Base-by-base conservation (phyloP, 2,329 filamentous ascomycete genomes). In the Leptographium procerum region DNA sequence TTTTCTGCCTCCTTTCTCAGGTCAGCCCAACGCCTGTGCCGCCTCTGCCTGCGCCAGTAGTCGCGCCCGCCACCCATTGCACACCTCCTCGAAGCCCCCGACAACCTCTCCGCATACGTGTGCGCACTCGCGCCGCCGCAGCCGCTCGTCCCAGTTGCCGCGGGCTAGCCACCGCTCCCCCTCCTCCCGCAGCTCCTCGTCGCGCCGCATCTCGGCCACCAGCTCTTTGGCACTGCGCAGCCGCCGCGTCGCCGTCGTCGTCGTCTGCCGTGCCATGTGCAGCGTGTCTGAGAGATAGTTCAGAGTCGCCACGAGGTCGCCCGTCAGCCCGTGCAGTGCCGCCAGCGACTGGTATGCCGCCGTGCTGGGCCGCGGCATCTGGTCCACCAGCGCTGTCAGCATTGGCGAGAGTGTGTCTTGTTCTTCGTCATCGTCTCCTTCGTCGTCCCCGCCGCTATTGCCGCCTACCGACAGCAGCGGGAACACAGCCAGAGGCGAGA, bases 191-290 rank as follows among this genome's bases (percentile, higher is more conserved):
- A 86, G 77, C 66, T 96, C 90, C 60, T 89, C 85, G 66, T 97
- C 94, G 60, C 83, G 82, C 63, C 86, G 82, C 76, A 96, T 86
- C 66, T 96, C 92, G 2, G 85, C 83, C 1, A 97, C 86, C 61
- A 95, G 83, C 69, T 95, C 91, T 65, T 87, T 88, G 8, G 89
- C 91, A 40, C 84, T 88, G 64, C 87, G 86, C 56, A 99, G 75
- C 51, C 90, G 82, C 58, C 94, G 79, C 2, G 87, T 85, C 1
- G 92, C 94, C 11, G 87, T 87, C 3, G 85, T 87, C 0, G 89
- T 94, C 1, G 89, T 88, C 71, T 97, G 92, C 14, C 90, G 85
- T 34, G 88, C 91, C 86, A 97, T 96, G 71, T 97, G 92, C 36
- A 99, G 78, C 4, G 89, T 91, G 69, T 99, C 94, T 8, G 89